Conservation (phyloP, 805 yeast genomes). For the Yamadazyma tumulicola region DNA sequence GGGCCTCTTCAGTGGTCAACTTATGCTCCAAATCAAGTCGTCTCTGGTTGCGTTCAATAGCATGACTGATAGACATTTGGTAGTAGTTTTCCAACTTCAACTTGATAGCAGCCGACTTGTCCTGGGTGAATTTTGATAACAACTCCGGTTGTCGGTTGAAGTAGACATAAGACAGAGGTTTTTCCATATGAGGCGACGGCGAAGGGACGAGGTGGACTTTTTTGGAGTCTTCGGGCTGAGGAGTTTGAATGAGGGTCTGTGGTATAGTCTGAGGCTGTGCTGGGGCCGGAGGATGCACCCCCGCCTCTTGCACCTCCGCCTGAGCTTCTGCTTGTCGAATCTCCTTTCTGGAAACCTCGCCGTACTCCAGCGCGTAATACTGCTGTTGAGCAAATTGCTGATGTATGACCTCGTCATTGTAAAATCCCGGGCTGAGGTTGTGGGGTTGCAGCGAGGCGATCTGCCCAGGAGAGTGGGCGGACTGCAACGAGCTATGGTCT, state of each 20-base stretch:
- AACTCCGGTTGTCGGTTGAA: conserved; percentile 82
- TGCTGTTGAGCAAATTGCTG: conserved; percentile 15
- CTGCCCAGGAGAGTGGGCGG: neutral
- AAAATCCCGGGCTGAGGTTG: neutral
- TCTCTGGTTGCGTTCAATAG: conserved; percentile 93
- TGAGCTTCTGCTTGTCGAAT: conserved; percentile 8
- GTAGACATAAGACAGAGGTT: conserved; percentile 49
- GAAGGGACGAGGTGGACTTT: neutral
- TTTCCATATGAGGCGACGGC: no score
- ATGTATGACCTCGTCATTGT: conserved; percentile 14
- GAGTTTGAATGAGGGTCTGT: neutral
- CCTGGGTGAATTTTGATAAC: conserved; percentile 71
- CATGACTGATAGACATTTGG: conserved; percentile 82
- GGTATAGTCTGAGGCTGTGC: neutral
- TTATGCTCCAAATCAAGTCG: conserved; percentile 79
- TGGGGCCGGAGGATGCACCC: conserved; percentile 6
- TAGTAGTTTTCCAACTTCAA: conserved; percentile 80
- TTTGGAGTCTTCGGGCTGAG: conserved; percentile 1
- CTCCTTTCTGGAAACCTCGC: conserved; percentile 4
- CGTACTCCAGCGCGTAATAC: conserved; percentile 2
- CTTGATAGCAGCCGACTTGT: conserved; percentile 79
- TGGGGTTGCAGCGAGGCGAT: no score
- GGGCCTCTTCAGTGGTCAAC: conserved; percentile 61
- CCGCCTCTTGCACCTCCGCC: conserved; percentile 6
- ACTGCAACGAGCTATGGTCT: conserved; percentile 17